Percentiles rank a stretch among this genome's conserved stretches.
Conservation (phyloP, 495 filamentous ascomycete species). For the Pyronema domesticum region DNA sequence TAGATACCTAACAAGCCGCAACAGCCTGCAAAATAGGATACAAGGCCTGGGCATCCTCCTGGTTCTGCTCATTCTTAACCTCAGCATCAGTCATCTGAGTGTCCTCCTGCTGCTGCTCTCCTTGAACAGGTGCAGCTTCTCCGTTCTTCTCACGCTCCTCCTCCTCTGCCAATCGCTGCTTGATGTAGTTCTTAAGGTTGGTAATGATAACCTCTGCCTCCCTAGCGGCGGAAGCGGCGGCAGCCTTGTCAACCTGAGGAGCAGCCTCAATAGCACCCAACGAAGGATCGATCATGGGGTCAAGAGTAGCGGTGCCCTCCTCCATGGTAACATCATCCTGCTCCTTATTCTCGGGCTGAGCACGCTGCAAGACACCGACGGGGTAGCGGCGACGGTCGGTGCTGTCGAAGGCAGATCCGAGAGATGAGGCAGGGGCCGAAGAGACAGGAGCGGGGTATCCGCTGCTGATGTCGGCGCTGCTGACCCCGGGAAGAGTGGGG, state of each 20-base stretch:
- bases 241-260: constrained; percentile 1
- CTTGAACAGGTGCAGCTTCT: not conserved
- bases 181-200: constrained; percentile 15
- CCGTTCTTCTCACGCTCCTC: constrained; percentile 12
- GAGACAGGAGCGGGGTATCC: constrained; percentile 46
- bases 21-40: constrained; percentile 28
- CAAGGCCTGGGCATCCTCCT: constrained; percentile 31
- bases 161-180: constrained; percentile 13
- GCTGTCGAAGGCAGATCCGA: constrained; percentile 64
- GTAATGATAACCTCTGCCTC: constrained; percentile 10
- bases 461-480: constrained; percentile 34
- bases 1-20: constrained; percentile 17
- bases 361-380: constrained; percentile 69
- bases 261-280: constrained; percentile 12
- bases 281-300: constrained; percentile 21
- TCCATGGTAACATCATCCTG: constrained; percentile 20
- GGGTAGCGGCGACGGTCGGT: constrained; percentile 72
- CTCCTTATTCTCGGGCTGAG: constrained; percentile 23
- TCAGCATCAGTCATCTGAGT: constrained; percentile 16
- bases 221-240: no score
- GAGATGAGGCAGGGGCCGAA: constrained; percentile 54
- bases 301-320: constrained; percentile 10
- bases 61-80: constrained; percentile 21
- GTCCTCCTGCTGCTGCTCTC: constrained; percentile 9
- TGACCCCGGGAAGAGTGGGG: constrained; percentile 60